These are phyloP conservation scores for Hyparrhenia diplandra DNA, from an alignment of 176 grass and related monocot species.

Conservation along the genomic window DNA sequence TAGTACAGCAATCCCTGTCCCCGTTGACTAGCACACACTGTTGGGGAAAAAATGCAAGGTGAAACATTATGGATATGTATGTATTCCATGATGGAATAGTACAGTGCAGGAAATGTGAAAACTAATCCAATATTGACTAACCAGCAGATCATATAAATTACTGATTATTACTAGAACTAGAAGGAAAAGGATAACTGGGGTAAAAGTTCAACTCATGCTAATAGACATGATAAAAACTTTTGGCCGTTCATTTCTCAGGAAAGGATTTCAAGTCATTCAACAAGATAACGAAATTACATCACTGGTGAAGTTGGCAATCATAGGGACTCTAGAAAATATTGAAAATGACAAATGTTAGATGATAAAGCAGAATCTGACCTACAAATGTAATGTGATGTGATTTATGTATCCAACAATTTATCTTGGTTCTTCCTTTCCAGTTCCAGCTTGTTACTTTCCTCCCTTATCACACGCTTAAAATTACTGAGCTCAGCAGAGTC, in stretches of 20 bases:
- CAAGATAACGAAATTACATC: not conserved
- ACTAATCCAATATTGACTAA: too few relatives aligned
- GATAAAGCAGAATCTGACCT: not conserved
- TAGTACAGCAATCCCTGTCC: too few relatives aligned
- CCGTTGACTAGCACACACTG: too few relatives aligned
- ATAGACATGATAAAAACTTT: not conserved
- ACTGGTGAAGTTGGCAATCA: not conserved
- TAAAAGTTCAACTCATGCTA: not conserved
- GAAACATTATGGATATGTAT: too few relatives aligned
- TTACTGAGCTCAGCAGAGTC: slow-evolving; percentile 51
- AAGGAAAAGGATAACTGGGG: not conserved
- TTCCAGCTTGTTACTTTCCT: slow-evolving; percentile 35
- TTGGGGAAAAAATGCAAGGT: too few relatives aligned
- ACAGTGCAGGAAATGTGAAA: too few relatives aligned
- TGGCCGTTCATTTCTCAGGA: not conserved
- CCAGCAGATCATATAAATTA: too few relatives aligned
- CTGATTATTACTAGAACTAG: too few relatives aligned
- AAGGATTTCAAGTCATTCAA: not conserved
- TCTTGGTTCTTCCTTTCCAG: slow-evolving; percentile 17
- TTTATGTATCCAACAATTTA: slow-evolving; percentile 34
- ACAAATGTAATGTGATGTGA: not conserved
- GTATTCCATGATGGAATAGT: too few relatives aligned
- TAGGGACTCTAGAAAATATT: not conserved
- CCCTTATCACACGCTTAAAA: slow-evolving; percentile 60
- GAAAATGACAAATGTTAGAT: not conserved